phyloP scores from a whole-genome alignment of 2,329 filamentous ascomycete species.

The Aspergillus sp. region DNA sequence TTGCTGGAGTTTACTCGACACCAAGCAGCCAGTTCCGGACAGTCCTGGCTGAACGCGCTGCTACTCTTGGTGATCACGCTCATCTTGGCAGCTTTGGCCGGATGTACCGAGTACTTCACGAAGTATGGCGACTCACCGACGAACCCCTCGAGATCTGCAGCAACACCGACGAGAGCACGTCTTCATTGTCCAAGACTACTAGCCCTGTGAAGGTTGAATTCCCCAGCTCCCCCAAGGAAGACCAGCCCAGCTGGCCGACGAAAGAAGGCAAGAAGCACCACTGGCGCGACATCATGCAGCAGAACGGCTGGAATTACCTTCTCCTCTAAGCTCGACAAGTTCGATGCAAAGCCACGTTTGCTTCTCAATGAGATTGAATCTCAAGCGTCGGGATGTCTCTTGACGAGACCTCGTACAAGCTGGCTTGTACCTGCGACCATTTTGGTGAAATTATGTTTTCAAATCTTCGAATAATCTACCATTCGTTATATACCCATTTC shows the following conservation, averaged over 20 bases:
- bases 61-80: slow-evolving; percentile 75
- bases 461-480: slow-evolving; percentile 9
- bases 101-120: slow-evolving; percentile 75
- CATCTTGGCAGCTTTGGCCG: slow-evolving; percentile 84
- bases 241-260: slow-evolving; percentile 14
- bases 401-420: slow-evolving; percentile 27
- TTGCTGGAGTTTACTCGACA: slow-evolving; percentile 79
- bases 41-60: slow-evolving; percentile 76
- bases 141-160: slow-evolving; percentile 45
- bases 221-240: slow-evolving; percentile 23
- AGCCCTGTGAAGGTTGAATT: slow-evolving; percentile 28
- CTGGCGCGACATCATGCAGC: slow-evolving; percentile 93
- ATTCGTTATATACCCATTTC: slow-evolving; percentile 17
- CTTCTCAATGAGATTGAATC: slow-evolving; percentile 23
- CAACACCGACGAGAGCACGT: slow-evolving; percentile 17
- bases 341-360: slow-evolving; percentile 1
- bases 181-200: slow-evolving; percentile 10
- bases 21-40: slow-evolving; percentile 74
- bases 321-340: slow-evolving; percentile 67
- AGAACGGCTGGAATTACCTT: slow-evolving; percentile 90
- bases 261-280: slow-evolving; percentile 60
- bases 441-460: slow-evolving; percentile 7
- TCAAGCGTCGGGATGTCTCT: slow-evolving; percentile 24
- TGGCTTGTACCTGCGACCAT: slow-evolving; percentile 24
- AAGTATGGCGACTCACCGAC: slow-evolving; percentile 80